Evolutionary conservation across 768 basidiomycete genomes (phyloP), one percentile per base, ranked within the genome.

Genomic region (Rossbeevera mucosa): DNA sequence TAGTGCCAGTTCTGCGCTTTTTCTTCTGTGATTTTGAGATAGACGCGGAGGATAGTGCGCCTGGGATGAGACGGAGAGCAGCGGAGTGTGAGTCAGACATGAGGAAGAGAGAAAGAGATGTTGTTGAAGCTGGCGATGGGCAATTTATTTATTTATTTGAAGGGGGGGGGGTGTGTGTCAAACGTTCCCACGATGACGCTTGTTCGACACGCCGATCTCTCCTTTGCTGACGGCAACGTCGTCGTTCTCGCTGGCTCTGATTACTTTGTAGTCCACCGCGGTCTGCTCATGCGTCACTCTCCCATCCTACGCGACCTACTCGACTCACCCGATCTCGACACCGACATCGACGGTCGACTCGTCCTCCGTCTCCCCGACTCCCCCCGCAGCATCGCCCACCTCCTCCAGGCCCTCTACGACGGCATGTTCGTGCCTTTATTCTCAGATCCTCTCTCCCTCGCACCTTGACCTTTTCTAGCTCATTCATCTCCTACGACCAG

Each of bases 201-300:
- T 14, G 69, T 60, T 50, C 71, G 76, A 53, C 79, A 83, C 61
- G 72, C 72, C 16, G 75, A 78, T 43, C 70, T 88, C 16, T 83
- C 72, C 63, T 88, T 90, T 56, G 70, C 72, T 28, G 87, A 89
- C 62, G 88, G 85, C 18, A 88, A 87, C 59, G 65, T 89, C 40
- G 84, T 80, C 14, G 65, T 91, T 26, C 74, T 85, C 44, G 73
- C 83, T 46, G 80, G 73, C 6, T 60, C 69, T 2, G 71, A 70
- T 50, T 88, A 85, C 61, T 90, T 90, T 62, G 64, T 86, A 50
- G 82, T 90, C 3, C 88, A 90, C 63, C 72, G 71, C 56, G 83
- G 86, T 12, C 67, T 89, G 13, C 69, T 91, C 13, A 76, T 72
- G 47, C 80, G 83, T 8, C 86, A 87, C 59, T 90, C 88, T 0